Percentiles rank a stretch among this genome's conserved stretches.
Evolutionary conservation across 768 basidiomycete genomes (phyloP).

Genomic region (Pleurotus tuoliensis): DNA sequence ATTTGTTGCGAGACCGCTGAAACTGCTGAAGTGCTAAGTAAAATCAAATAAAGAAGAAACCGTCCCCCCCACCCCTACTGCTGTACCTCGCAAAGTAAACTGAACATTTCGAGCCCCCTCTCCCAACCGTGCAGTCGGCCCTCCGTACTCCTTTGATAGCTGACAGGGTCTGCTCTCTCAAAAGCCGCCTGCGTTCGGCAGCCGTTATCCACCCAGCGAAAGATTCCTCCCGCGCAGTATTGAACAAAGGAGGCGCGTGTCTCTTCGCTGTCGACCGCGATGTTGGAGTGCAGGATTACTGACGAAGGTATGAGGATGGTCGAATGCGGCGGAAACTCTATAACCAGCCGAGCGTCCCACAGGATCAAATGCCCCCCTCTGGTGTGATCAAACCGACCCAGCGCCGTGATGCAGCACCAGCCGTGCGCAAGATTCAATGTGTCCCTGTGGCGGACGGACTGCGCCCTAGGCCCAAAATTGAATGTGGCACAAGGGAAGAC

Average conservation of each 20-base stretch:
- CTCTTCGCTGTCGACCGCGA: conserved; percentile 16
- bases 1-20: no score
- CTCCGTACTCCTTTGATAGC: no score
- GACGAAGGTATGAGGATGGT: conserved; percentile 26
- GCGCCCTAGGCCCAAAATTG: conserved; percentile 22
- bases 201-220: conserved; percentile 22
- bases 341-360: conserved; percentile 20
- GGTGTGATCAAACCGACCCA: conserved; percentile 22
- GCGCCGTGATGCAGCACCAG: conserved; percentile 26
- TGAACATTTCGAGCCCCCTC: no score
- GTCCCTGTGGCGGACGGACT: conserved; percentile 21
- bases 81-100: no score
- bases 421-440: conserved; percentile 25
- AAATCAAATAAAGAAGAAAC: no score
- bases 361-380: conserved; percentile 29
- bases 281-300: conserved; percentile 21
- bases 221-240: conserved; percentile 22
- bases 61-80: no score
- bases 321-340: conserved; percentile 21
- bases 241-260: conserved; percentile 20
- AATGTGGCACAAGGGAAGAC: conserved; percentile 21
- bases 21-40: no score
- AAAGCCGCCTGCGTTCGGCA: no score
- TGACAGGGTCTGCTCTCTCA: no score
- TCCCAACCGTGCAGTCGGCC: no score